phyloP scores from a whole-genome alignment of 306 rosid species.

The Arachis stenosperma region DNA sequence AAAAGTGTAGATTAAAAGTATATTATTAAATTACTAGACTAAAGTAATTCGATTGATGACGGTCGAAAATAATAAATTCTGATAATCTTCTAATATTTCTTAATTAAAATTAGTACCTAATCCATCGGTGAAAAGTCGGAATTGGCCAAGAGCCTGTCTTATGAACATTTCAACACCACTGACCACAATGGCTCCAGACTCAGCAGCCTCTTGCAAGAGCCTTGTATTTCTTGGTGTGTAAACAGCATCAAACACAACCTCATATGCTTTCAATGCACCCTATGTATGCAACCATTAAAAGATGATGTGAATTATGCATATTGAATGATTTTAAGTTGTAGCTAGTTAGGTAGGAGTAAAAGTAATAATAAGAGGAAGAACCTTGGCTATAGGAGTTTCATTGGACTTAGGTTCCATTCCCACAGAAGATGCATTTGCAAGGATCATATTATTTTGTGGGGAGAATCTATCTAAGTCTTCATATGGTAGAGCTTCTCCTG shows the following conservation, averaged over 20 bases:
- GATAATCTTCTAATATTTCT: too few species aligned
- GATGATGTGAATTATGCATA: neutral
- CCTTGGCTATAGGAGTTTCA: constrained; percentile 23
- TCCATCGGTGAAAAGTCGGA: constrained; percentile 45
- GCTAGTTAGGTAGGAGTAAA: neutral
- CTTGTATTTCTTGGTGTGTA: constrained; percentile 47
- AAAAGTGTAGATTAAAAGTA: too few species aligned
- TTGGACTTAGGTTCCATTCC: constrained; percentile 32
- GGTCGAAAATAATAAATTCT: too few species aligned
- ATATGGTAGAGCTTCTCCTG: constrained; percentile 30
- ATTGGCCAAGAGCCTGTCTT: constrained; percentile 51
- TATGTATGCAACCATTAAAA: neutral
- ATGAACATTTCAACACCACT: constrained; percentile 57
- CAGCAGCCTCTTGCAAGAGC: constrained; percentile 42
- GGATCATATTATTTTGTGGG: constrained; percentile 15
- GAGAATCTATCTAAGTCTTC: constrained; percentile 22
- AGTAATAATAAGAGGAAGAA: neutral
- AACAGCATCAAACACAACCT: constrained; percentile 32
- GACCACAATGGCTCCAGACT: constrained; percentile 31
- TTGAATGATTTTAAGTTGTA: neutral
- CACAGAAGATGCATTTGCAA: constrained; percentile 19
- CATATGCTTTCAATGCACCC: constrained; percentile 33
- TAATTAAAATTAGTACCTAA: constrained; percentile 5
- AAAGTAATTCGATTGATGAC: too few species aligned
- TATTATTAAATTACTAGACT: too few species aligned